phyloP scores from a whole-genome alignment of 192 early-diverging fungal genomes.

The Backusella tarrabulga region DNA sequence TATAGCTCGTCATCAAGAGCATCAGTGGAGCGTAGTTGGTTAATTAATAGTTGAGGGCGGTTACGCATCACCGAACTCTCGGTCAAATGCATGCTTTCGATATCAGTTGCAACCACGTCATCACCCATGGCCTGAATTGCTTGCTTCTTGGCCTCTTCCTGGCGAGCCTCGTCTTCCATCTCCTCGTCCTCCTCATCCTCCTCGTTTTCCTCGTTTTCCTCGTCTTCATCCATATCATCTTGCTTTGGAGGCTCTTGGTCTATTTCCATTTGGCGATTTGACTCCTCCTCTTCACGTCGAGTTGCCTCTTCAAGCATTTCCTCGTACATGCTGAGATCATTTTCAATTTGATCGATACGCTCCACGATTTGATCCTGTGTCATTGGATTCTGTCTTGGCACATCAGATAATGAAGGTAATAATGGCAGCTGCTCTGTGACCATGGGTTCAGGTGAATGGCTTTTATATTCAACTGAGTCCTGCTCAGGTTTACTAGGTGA shows the following conservation, averaged over 20 bases:
- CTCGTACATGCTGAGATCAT: slow-evolving; percentile 34
- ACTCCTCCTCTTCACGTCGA: slow-evolving; percentile 12
- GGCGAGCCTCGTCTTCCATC: slow-evolving; percentile 12
- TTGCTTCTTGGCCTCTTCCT: slow-evolving; percentile 23
- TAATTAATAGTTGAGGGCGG: slow-evolving; percentile 40
- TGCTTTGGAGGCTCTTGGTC: neutral
- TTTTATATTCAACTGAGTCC: slow-evolving; percentile 5
- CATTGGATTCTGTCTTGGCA: neutral
- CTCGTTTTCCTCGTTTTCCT: neutral
- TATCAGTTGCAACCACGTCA: neutral
- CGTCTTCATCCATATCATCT: neutral
- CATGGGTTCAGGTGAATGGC: slow-evolving; percentile 6
- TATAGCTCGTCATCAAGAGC: slow-evolving; percentile 35
- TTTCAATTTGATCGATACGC: slow-evolving; percentile 40
- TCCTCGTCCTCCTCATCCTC: slow-evolving; percentile 11
- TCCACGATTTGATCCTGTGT: slow-evolving; percentile 37
- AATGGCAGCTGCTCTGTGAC: neutral
- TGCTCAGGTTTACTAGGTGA: neutral
- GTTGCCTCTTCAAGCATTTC: slow-evolving; percentile 20
- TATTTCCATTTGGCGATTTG: neutral
- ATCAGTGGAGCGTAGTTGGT: slow-evolving; percentile 43
- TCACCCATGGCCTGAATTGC: slow-evolving; percentile 17
- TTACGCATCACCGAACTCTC: slow-evolving; percentile 30
- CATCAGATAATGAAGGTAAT: neutral
- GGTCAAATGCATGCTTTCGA: slow-evolving; percentile 19